Evolutionary conservation across 805 yeast species (phyloP), one percentile per base, ranked within the genome.

Genomic region (Lipomyces chichibuensis): DNA sequence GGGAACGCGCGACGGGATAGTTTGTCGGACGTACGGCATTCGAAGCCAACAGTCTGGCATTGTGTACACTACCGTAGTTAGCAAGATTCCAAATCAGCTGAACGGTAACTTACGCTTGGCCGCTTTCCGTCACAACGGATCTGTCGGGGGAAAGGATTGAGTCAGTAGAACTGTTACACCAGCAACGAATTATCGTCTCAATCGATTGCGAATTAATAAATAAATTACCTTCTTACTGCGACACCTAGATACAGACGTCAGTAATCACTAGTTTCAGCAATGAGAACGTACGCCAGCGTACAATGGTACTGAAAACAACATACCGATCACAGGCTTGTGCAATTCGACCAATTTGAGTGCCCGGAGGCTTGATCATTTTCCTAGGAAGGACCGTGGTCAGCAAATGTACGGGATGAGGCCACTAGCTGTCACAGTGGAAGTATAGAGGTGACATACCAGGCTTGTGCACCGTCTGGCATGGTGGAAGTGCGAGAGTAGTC

Each of bases 251-350:
- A 25, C 9, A 14, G 3, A 20, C 14, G 49, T 43, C 8, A 43
- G 49, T 8, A 17, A 43, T n/a, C 9, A 17, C 9, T n/a, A 7
- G 1, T 17, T n/a, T 43, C 23, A 7, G 11, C 43, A 43, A 17
- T 43, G 39, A 37, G 39, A 37, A 17, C 17, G 39, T 3, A 11
- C 39, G 39, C 49, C 49, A 39, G 49, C 49, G 49, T 17, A 27
- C 17, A 58, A 27, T 27, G 9, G 13, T 14, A 37, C 6, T 57
- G 25, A 27, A 37, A 37, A 7, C 14, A 7, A 63, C 69, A 75
- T 97, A 92, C 60, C 98, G 79, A 75, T 92, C 97, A 77, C 97
- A 92, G 0, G 97, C 97, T 75, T 92, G 97, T 0, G 97, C 93
- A 2, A 90, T 90, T 65, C 97, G 79, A 65, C 86, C 88, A 0